Percentiles rank a stretch among this genome's conserved stretches.
Evolutionary conservation across 2,329 filamentous ascomycete genomes (phyloP).

Genomic region (Fusarium sp.): DNA sequence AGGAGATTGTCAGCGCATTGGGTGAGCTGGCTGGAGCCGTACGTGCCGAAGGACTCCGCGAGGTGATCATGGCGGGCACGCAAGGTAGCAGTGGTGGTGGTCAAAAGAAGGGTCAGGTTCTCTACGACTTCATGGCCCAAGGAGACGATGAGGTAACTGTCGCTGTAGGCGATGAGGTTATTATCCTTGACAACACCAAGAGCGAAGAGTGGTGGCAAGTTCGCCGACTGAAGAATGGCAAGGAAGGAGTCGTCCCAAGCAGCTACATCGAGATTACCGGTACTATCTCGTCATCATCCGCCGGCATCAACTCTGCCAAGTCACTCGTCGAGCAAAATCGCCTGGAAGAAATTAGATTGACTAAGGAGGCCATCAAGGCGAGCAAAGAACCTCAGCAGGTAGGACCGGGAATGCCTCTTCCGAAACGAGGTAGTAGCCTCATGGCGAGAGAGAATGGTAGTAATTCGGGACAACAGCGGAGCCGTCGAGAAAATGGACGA

Average conservation of each 20-base stretch:
- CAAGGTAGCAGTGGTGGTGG: constrained; percentile 50
- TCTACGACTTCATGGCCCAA: constrained; percentile 97
- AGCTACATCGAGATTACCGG: constrained; percentile 93
- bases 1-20: constrained; percentile 87
- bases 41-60: constrained; percentile 80
- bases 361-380: constrained; percentile 77
- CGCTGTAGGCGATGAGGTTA: constrained; percentile 84
- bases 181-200: constrained; percentile 86
- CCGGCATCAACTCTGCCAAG: constrained; percentile 59
- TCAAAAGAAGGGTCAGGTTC: constrained; percentile 80
- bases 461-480: constrained; percentile 74
- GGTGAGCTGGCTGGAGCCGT: constrained; percentile 89
- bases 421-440: constrained; percentile 81
- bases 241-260: constrained; percentile 94
- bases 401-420: constrained; percentile 78
- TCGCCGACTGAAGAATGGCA: constrained; percentile 85
- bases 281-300: constrained; percentile 60
- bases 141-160: constrained; percentile 97
- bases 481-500: constrained; percentile 71
- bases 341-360: constrained; percentile 81
- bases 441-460: constrained; percentile 70
- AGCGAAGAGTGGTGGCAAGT: constrained; percentile 99
- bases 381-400: constrained; percentile 68
- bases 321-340: constrained; percentile 80
- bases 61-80: constrained; percentile 82